Evolutionary conservation across 495 filamentous ascomycete genomes (phyloP).

Genomic region (Xylaria venustula): DNA sequence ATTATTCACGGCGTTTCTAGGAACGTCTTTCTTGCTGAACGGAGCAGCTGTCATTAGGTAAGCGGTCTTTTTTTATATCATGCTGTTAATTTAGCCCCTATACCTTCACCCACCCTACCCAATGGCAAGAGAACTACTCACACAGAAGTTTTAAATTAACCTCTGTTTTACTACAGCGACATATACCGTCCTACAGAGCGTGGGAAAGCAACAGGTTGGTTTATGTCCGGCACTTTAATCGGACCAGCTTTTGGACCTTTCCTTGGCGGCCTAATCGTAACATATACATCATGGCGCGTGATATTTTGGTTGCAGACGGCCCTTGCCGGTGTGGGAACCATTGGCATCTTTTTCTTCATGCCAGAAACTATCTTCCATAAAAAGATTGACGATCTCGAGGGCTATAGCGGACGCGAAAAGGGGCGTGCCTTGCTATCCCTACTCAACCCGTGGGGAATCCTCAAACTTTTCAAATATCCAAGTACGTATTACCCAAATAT

Average conservation of each 20-base stretch:
- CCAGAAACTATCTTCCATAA: slow-evolving; percentile 68
- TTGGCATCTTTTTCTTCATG: slow-evolving; percentile 62
- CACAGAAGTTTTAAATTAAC: slow-evolving; percentile 8
- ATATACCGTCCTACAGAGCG: slow-evolving; percentile 64
- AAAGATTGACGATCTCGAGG: slow-evolving; percentile 53
- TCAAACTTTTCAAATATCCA: slow-evolving; percentile 61
- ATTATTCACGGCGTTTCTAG: slow-evolving; percentile 67
- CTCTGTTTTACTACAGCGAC: slow-evolving; percentile 38
- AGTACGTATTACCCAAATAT: slow-evolving; percentile 25
- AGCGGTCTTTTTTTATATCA: too few relatives aligned
- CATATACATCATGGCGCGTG: slow-evolving; percentile 63
- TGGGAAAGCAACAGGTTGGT: slow-evolving; percentile 68
- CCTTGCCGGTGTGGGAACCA: slow-evolving; percentile 54
- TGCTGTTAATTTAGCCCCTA: too few relatives aligned
- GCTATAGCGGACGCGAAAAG: slow-evolving; percentile 47
- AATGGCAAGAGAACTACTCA: too few relatives aligned
- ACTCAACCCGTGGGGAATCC: slow-evolving; percentile 61
- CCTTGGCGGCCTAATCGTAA: slow-evolving; percentile 66
- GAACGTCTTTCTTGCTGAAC: slow-evolving; percentile 66
- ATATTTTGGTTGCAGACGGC: slow-evolving; percentile 74
- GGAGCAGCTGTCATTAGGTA: slow-evolving; percentile 60
- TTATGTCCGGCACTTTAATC: slow-evolving; percentile 65
- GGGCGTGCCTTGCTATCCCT: slow-evolving; percentile 54
- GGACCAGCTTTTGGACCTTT: slow-evolving; percentile 72
- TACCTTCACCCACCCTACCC: too few relatives aligned